Evolutionary conservation across 2,329 filamentous ascomycete genomes (phyloP), one percentile per base, ranked within the genome.

Genomic region (Camptophora hylomeconis): DNA sequence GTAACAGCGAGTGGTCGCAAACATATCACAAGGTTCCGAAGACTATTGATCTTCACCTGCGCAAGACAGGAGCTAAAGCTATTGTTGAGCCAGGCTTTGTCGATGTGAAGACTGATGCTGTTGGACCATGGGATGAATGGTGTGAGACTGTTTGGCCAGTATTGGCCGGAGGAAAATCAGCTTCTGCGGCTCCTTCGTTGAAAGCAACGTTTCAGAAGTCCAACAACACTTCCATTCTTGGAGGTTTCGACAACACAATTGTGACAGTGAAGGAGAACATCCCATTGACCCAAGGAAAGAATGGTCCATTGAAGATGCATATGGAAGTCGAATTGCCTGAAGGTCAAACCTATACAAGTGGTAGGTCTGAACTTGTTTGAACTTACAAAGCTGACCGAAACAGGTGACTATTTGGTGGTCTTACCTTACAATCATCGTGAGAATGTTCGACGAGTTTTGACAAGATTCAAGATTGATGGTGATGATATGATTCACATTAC

Each of bases 351-450:
- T 23, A 23, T 13, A 23, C n/a, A 23, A 6, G n/a, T 11, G 21
- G 21, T 23, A 23, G 21, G 21, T 23, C 10, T 5, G 14, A 5
- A n/a, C 5, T 5, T n/a, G 21, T 13, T 23, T 23, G n/a, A 23
- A n/a, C 6, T 5, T n/a, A 23, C 5, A 6, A 5, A 11, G 5
- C 21, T 23, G 10, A 23, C 21, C 8, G 8, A 9, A 4, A n/a
- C 26, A 19, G 26, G 26, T 19, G 80, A 86, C 46, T 86, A 87
- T 47, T 63, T 86, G 1, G 75, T 76, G 0, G 61, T 83, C 2
- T 57, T 82, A 2, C 79, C 80, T 0, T 53, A 79, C 13, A 86
- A 86, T 47, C 71, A 72, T 1, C 62, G 61, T 26, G 54, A 65
- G 18, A 70, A 58, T 9, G 67, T 84, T 2, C 60, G 63, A 5